phyloP scores from a whole-genome alignment of 441 rosid species.

The Bocquillonia castaneifolia region DNA sequence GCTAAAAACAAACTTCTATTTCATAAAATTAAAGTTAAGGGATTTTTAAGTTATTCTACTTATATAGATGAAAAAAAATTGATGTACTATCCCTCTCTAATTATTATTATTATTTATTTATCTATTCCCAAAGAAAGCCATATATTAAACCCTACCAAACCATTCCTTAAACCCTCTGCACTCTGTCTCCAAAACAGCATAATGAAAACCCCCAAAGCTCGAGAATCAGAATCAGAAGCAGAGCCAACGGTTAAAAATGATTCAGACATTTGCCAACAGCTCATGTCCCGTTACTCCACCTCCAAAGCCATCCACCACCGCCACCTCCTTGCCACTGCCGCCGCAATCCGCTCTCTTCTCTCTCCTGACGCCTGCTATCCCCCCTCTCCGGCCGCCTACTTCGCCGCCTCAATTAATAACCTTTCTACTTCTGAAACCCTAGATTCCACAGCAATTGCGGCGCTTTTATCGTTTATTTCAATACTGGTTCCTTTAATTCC shows the following conservation, averaged over 20 bases:
- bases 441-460: conserved; percentile 61
- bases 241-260: conserved; percentile 35
- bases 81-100: too few species aligned
- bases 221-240: conserved; percentile 25
- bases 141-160: too few species aligned
- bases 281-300: conserved; percentile 77
- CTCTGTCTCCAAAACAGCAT: background rate
- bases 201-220: conserved; percentile 1
- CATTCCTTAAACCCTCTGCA: background rate
- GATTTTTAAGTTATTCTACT: too few species aligned
- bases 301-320: conserved; percentile 83
- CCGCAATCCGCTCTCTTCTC: conserved; percentile 81
- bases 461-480: conserved; percentile 61
- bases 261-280: conserved; percentile 71
- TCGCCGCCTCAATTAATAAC: conserved; percentile 68
- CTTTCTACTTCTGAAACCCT: conserved; percentile 34
- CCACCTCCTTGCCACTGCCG: conserved; percentile 85
- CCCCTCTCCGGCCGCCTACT: conserved; percentile 55
- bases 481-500: conserved; percentile 55
- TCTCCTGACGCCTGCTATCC: conserved; percentile 50
- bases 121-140: too few species aligned
- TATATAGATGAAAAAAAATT: too few species aligned
- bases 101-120: too few species aligned
- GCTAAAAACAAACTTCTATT: too few species aligned
- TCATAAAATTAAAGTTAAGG: too few species aligned